Conservation (phyloP, 805 yeast species). For the Ogataea henricii region DNA sequence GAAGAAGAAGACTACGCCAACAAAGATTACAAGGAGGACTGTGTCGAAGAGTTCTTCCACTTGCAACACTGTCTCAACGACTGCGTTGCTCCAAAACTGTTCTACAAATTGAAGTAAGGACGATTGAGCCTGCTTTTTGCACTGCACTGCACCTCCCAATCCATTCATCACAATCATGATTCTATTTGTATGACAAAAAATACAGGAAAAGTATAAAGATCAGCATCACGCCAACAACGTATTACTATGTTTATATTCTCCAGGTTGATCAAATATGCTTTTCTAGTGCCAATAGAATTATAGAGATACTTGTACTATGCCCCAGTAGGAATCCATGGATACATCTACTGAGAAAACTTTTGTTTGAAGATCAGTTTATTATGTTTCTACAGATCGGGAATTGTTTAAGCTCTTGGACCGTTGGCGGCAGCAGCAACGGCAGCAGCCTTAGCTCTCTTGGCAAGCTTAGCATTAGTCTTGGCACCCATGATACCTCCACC, state of each 20-base stretch:
- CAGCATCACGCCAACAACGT: slow-evolving; percentile 8
- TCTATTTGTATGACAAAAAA: slow-evolving; percentile 3
- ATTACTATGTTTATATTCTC: slow-evolving; percentile 5
- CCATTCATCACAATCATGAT: slow-evolving; percentile 10
- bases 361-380: slow-evolving; percentile 1
- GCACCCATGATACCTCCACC: slow-evolving; percentile 99
- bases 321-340: not conserved
- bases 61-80: slow-evolving; percentile 90
- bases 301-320: slow-evolving; percentile 1
- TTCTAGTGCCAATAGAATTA: slow-evolving; percentile 3
- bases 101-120: slow-evolving; percentile 76
- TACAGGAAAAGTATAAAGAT: slow-evolving; percentile 4
- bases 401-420: slow-evolving; percentile 13
- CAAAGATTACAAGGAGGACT: slow-evolving; percentile 87
- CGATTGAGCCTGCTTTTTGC: slow-evolving; percentile 5
- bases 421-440: slow-evolving; percentile 53
- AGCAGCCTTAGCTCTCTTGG: slow-evolving; percentile 70
- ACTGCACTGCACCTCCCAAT: not conserved
- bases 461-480: slow-evolving; percentile 85
- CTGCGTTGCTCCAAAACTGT: slow-evolving; percentile 87
- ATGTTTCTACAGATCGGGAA: slow-evolving; percentile 1
- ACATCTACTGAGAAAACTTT: too few relatives aligned
- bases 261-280: slow-evolving; percentile 2
- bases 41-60: slow-evolving; percentile 98
- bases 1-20: slow-evolving; percentile 84